Evolutionary conservation across 2,329 filamentous ascomycete genomes (phyloP), one percentile per base, ranked within the genome.

Genomic region (Aureobasidium sp.): DNA sequence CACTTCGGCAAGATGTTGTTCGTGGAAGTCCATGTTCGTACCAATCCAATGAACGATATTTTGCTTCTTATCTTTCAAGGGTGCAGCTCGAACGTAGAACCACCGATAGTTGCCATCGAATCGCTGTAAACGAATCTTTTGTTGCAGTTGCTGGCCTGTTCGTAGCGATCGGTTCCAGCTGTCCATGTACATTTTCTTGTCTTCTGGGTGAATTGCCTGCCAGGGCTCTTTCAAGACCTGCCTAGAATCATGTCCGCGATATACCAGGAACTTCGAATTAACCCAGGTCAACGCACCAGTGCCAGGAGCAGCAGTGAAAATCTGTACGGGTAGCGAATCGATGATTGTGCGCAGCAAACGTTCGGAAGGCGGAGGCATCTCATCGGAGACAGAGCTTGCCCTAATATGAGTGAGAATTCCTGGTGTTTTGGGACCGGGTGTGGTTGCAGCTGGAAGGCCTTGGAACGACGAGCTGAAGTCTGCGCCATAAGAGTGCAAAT

Each of bases 21-120:
- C 94, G 68, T 99, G 94, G 63, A 97, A 94, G 67, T 99, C 94
- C 84, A 97, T 94, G 71, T 96, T 96, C 0, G 93, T 97, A 2
- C 94, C 94, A 59, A 97, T 90, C 81, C 95, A 97, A 69, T 97
- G 90, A 66, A 91, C 85, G 62, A 97, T 87, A 69, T 89, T 83
- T 66, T 91, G 86, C 68, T 90, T 78, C 76, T 91, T 86, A 76
- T 97, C 85, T 74, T 88, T 83, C 67, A 95, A 83, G 0, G 93
- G 92, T 32, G 96, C 91, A 1, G 92, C 92, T 47, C 93, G 84
- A 29, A 95, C 93, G 70, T 96, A 95, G 73, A 97, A 97, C 91
- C 91, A 97, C 32, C 94, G 85, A 72, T 96, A 97, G 5, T 85
- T 85, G 14, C 89, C 88, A 70, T 97, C 93, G 66, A 96, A 97